Base-by-base conservation (phyloP, 2,329 filamentous ascomycete genomes). In the Calonectria ilicicola region DNA sequence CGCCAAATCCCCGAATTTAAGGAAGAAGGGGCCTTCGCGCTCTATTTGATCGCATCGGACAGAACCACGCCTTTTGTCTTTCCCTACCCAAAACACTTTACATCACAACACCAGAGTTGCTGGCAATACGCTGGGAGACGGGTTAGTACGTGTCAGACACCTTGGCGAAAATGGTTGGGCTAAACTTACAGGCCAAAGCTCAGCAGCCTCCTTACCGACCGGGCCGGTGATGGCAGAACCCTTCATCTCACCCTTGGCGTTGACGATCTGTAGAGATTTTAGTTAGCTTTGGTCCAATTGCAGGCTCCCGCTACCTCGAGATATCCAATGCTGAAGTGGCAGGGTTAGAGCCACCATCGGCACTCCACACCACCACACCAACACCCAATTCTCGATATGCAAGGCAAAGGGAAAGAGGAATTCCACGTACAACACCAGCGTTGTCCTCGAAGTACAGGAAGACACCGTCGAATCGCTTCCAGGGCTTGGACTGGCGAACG, bases 191-290 rank as follows among this genome's bases (percentile, higher is more conserved):
- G 97, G 97, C 97, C 97, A 99, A 84, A 99, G 92, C 91, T 99
- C 97, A 87, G 97, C 97, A 86, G 97, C 97, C 91, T 99, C 97
- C 94, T 99, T 99, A 88, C 96, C 97, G 85, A 99, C 96, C 83
- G 97, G 97, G 82, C 97, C 97, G 83, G 97, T 99, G 87, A 99
- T 99, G 87, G 97, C 97, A 80, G 95, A 98, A 86, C 97, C 97
- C 94, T 99, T 99, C 97, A 99, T 99, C 91, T 99, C 97, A 90
- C 97, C 97, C 94, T 99, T 99, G 89, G 96, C 95, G 92, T 99
- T 99, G 91, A 99, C 97, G 85, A 99, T 99, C 94, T 97, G 84
- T 38, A 46, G 51, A 53, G 49, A 6, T 47, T 21, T 2, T 19
- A 26, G 81, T 89, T 80, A 89, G 86, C 80, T 27, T 68, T 38